phyloP scores from a whole-genome alignment of 2,329 filamentous ascomycete genomes.

The Colletotrichum sp. region DNA sequence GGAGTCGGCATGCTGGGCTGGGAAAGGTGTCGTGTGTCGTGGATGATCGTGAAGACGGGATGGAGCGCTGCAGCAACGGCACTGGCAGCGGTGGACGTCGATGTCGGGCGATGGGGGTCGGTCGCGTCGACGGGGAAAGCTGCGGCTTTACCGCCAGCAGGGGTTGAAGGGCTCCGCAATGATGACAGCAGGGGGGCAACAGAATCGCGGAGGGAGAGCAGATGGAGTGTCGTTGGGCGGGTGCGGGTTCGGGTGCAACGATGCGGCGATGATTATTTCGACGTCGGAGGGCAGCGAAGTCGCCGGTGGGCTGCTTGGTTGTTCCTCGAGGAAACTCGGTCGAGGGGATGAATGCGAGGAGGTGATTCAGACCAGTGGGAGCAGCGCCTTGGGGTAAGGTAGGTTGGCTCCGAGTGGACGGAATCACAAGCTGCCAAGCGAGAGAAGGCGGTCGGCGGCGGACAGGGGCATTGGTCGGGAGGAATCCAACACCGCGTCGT shows the following conservation, averaged over 20 bases:
- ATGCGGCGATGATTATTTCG: not conserved
- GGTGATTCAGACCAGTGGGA: not conserved
- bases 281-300: not conserved
- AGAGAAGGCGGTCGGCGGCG: not conserved
- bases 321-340: not conserved
- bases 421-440: conserved; percentile 11
- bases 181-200: conserved; percentile 10
- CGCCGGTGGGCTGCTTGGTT: not conserved
- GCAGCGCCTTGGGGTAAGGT: not conserved
- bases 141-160: conserved; percentile 21
- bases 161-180: conserved; percentile 13
- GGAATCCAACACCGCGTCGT: not conserved
- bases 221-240: not conserved
- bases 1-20: conserved; percentile 48
- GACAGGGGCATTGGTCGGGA: conserved; percentile 13
- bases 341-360: not conserved
- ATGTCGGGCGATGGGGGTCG: conserved; percentile 21
- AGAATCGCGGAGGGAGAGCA: not conserved
- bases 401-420: not conserved
- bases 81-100: conserved; percentile 8
- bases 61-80: not conserved
- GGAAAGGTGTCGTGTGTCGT: conserved; percentile 3
- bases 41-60: not conserved
- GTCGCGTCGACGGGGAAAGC: conserved; percentile 21
- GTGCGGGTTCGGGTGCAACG: not conserved